Evolutionary conservation across 2,329 filamentous ascomycete species (phyloP), one percentile per base, ranked within the genome.

Genomic region (Lachnellula cervina): DNA sequence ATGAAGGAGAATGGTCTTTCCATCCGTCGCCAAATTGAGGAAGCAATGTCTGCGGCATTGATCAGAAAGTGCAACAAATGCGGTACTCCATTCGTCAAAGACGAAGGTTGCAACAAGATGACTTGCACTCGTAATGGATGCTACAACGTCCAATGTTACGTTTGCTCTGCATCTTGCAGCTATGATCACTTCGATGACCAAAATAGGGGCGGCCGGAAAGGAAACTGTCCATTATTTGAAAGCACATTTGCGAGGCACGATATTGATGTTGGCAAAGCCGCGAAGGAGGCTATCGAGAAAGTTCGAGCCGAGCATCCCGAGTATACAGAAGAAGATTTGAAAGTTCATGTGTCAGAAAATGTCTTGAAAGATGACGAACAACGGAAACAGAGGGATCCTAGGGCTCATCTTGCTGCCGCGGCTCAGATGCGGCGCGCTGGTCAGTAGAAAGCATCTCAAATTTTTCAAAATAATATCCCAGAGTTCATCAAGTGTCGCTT

Each of bases 101-200:
- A 86, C 37, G 69, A 75, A 34, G 90, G 90, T 2, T 96, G 90
- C 74, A 95, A 95, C 73, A 92, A 92, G 72, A 89, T 96, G 81
- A 78, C 70, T 0, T 96, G 90, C 69, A 75, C 80, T 0, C 78
- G 79, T n/a, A 50, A 66, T 42, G 72, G 72, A 1, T 85, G 82
- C 57, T 5, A 54, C 2, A 80, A 82, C 45, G 65, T 79, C 0
- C 81, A 84, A 60, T 87, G 85, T 66, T 90, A 91, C 64, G 77
- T 90, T 43, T 96, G 90, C 72, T 84, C 83, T 21, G 76, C 86
- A 63, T 80, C 81, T 1, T 81, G 78, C 55, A 72, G 65, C 16
- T 94, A 95, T 65, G 62, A 74, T 0, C 90, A 95, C 70, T 95
- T 95, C 65, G 75, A 86, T 57, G 79, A 86, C 52, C 13, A 55